Evolutionary conservation across 2,329 filamentous ascomycete species (phyloP).

Genomic region (Colletotrichum paranaense): DNA sequence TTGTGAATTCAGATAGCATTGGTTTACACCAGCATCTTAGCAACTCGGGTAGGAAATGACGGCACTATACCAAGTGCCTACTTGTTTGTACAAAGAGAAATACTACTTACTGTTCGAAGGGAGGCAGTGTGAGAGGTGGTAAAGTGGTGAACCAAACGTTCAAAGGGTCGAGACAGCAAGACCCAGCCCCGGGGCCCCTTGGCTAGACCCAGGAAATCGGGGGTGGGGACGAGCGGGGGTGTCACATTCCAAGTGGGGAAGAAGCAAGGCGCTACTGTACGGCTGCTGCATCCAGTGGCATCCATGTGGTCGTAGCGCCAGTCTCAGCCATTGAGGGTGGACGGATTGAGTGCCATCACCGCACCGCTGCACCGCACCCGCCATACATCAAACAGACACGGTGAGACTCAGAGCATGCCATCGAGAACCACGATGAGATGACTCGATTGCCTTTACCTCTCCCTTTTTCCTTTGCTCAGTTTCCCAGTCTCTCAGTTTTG

Average conservation of each 20-base stretch:
- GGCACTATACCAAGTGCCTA: background rate
- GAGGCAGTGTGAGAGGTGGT: no score
- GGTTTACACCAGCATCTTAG: no score
- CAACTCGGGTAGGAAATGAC: background rate
- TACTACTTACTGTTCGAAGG: no score
- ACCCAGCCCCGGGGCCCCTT: background rate
- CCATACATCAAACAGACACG: background rate
- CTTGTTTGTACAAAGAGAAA: no score
- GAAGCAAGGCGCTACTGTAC: constrained; percentile 14
- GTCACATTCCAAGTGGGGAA: constrained; percentile 18
- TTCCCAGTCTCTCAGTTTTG: no score
- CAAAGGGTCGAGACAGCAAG: constrained; percentile 1
- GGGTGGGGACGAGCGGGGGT: background rate
- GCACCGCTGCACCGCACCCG: background rate
- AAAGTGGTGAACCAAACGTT: constrained; percentile 8
- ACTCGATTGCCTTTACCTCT: background rate
- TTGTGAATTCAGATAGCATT: constrained; percentile 1
- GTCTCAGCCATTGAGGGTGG: background rate
- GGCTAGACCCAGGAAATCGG: constrained; percentile 3
- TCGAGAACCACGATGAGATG: background rate
- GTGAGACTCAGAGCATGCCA: background rate
- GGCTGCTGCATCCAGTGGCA: constrained; percentile 6
- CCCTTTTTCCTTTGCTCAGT: background rate
- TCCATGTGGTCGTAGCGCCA: background rate
- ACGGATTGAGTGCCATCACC: background rate